Conservation (phyloP, 1,139 yeast species). For the Magnusiomyces fungicola region DNA sequence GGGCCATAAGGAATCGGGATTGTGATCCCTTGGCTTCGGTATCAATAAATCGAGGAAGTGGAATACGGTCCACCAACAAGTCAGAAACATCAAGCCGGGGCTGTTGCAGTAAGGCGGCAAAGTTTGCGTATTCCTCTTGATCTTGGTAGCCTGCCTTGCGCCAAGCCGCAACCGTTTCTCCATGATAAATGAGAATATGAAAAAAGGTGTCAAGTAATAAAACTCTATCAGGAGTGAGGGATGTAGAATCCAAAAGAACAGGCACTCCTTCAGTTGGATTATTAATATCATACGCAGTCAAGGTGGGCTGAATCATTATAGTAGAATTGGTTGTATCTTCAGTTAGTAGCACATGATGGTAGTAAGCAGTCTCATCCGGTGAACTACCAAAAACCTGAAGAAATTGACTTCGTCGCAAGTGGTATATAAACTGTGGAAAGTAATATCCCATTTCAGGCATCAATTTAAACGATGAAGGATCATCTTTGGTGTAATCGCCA, state of each 20-base stretch:
- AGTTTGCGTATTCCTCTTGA: conserved; percentile 53
- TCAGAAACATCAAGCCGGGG: conserved; percentile 69
- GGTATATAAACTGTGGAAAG: conserved; percentile 63
- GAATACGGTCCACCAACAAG: conserved; percentile 59
- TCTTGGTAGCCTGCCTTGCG: conserved; percentile 61
- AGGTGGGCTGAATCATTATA: conserved; percentile 71
- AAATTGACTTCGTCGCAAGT: conserved; percentile 62
- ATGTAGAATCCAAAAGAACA: conserved; percentile 60
- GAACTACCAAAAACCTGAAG: conserved; percentile 67
- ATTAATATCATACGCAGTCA: conserved; percentile 58
- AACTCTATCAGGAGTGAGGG: conserved; percentile 54
- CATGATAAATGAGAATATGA: conserved; percentile 65
- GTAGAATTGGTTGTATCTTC: conserved; percentile 62
- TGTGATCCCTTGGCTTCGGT: conserved; percentile 75
- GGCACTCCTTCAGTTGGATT: conserved; percentile 46
- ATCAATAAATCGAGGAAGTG: conserved; percentile 65
- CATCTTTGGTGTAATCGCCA: conserved; percentile 68
- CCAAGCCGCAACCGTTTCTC: conserved; percentile 64
- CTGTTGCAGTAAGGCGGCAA: conserved; percentile 51
- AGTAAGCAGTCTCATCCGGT: conserved; percentile 70
- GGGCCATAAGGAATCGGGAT: conserved; percentile 68
- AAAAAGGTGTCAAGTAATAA: conserved; percentile 65
- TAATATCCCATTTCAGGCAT: conserved; percentile 62
- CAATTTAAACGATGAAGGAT: conserved; percentile 59
- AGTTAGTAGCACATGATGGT: conserved; percentile 57